These are phyloP conservation scores for Secale cereale DNA, from an alignment of 176 grass and related monocot species.

Conservation along the genomic window DNA sequence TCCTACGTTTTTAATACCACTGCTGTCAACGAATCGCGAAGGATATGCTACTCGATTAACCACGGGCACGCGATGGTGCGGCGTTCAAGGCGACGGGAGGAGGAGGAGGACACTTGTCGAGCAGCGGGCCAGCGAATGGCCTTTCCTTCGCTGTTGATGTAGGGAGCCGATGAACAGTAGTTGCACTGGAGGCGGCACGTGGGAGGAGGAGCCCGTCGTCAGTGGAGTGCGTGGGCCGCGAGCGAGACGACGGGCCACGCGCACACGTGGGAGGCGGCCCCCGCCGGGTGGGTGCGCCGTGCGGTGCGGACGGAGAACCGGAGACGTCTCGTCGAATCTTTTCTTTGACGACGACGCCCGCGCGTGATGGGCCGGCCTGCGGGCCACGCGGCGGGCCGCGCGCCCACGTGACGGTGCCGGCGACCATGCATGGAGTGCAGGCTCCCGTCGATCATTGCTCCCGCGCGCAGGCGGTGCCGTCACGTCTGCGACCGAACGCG, in stretches of 20 bases:
- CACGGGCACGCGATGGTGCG: background rate
- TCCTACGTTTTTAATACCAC: background rate
- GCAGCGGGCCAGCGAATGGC: background rate
- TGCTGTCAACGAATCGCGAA: background rate
- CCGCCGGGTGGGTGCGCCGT: background rate
- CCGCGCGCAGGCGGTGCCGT: background rate
- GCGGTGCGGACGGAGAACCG: background rate
- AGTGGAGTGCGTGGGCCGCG: background rate
- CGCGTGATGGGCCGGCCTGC: background rate
- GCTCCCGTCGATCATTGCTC: background rate
- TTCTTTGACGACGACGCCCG: background rate
- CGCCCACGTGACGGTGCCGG: conserved; percentile 41
- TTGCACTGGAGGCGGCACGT: conserved; percentile 13
- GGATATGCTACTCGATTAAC: background rate
- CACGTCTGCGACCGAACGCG: background rate
- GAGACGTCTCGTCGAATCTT: conserved; percentile 30
- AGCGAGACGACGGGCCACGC: too few relatives aligned
- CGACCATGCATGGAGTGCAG: background rate
- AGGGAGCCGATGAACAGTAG: background rate
- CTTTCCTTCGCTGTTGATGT: background rate
- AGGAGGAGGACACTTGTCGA: conserved; percentile 37
- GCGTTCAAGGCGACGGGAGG: background rate
- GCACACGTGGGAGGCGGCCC: conserved; percentile 22
- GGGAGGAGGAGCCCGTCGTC: background rate
- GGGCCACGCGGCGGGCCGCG: background rate